A percentile compares a stretch with the other conserved stretches of the same genome.
Evolutionary conservation across 192 early-diverging fungal species (phyloP).

Genomic region (Podila minutissima): DNA sequence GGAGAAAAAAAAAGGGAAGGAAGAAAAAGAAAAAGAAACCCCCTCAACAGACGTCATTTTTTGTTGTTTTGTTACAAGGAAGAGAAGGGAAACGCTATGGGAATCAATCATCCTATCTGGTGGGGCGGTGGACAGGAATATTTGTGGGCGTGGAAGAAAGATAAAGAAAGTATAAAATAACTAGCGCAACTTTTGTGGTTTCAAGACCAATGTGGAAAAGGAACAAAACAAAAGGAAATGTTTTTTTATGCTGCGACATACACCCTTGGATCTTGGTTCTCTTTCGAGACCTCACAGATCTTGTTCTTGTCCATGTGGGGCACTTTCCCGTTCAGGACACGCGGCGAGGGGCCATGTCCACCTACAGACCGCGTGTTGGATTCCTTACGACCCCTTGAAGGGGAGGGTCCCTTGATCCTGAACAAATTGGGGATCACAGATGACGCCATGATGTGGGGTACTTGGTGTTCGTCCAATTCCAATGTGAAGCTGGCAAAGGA

Average conservation of each 20-base stretch:
- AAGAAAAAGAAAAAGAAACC: no score
- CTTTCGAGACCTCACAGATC: neutral
- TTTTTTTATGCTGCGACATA: neutral
- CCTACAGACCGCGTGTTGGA: constrained; percentile 7
- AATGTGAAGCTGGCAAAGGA: constrained; percentile 35
- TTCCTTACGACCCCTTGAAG: constrained; percentile 3
- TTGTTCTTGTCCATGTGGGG: neutral
- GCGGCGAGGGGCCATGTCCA: constrained; percentile 2
- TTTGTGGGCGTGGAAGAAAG: no score
- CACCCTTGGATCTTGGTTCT: neutral
- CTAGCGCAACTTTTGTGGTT: no score
- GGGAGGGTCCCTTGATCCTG: constrained; percentile 12
- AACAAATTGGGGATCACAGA: constrained; percentile 31
- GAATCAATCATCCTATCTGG: no score
- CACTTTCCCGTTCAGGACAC: constrained; percentile 14
- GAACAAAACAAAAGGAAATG: neutral
- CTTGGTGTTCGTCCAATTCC: constrained; percentile 37
- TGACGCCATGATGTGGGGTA: constrained; percentile 25
- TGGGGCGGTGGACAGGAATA: no score
- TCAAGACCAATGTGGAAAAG: no score
- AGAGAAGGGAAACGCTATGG: no score
- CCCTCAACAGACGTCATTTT: no score
- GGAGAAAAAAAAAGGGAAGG: no score
- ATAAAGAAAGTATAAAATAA: no score
- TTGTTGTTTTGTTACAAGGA: no score